A percentile compares a stretch with the other conserved stretches of the same genome.
Conservation (phyloP, 768 basidiomycete species). For the Suillus subaureus region DNA sequence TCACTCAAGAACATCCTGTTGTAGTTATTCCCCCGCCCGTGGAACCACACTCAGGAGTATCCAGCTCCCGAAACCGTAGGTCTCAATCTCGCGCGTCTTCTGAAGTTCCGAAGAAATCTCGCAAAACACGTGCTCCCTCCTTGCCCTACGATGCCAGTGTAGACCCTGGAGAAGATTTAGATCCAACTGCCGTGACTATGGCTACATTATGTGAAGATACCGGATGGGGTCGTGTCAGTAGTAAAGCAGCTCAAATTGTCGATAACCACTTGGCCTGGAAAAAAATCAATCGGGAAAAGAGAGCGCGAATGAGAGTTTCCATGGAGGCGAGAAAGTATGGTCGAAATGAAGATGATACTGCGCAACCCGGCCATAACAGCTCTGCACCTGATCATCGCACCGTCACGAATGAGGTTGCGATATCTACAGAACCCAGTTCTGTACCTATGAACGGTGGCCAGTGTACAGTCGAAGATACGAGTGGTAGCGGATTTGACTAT, state of each 20-base stretch:
- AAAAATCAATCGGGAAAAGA: slow-evolving; percentile 63
- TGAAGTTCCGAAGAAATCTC: slow-evolving; percentile 35
- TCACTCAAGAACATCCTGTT: neutral
- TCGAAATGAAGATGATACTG: slow-evolving; percentile 49
- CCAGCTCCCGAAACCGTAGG: slow-evolving; percentile 22
- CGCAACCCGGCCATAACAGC: slow-evolving; percentile 21
- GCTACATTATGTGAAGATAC: slow-evolving; percentile 75
- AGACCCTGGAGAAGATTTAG: slow-evolving; percentile 74
- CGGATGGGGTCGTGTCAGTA: slow-evolving; percentile 78
- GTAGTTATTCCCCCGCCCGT: neutral
- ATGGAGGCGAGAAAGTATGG: slow-evolving; percentile 83
- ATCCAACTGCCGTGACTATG: slow-evolving; percentile 86
- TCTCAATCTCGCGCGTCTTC: slow-evolving; percentile 20
- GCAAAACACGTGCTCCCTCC: slow-evolving; percentile 44
- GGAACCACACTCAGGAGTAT: slow-evolving; percentile 12
- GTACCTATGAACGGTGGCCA: neutral
- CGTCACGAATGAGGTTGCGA: slow-evolving; percentile 10
- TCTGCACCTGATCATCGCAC: slow-evolving; percentile 14
- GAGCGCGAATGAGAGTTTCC: slow-evolving; percentile 58
- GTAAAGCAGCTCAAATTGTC: slow-evolving; percentile 72
- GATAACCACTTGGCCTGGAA: slow-evolving; percentile 76
- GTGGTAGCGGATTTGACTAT: slow-evolving; percentile 71
- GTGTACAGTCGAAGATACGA: slow-evolving; percentile 41
- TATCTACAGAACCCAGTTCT: slow-evolving; percentile 20
- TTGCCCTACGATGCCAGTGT: slow-evolving; percentile 61